Conservation (phyloP, 2,329 filamentous ascomycete genomes). For the Teratosphaeria zuluensis region DNA sequence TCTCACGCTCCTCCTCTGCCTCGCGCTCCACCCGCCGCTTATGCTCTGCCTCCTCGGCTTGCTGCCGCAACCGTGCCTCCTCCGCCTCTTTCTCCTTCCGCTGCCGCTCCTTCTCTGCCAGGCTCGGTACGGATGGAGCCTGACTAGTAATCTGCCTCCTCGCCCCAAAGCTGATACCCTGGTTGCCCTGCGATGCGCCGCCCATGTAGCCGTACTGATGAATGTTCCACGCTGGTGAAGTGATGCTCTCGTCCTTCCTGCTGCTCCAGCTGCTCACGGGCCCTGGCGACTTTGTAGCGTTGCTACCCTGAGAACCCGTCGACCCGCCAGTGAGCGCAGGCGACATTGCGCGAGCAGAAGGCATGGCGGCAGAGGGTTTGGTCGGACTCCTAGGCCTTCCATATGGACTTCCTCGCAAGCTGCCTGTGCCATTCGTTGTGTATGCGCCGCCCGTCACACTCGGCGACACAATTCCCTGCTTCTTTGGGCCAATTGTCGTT, state of each 20-base stretch:
- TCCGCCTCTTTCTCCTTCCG: constrained; percentile 47
- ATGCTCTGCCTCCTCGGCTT: constrained; percentile 45
- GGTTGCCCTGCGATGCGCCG: constrained; percentile 88
- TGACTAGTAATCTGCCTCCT: constrained; percentile 85
- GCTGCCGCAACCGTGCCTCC: constrained; percentile 40
- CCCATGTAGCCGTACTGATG: constrained; percentile 98
- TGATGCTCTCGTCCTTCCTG: constrained; percentile 67
- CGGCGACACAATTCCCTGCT: constrained; percentile 37
- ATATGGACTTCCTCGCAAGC: constrained; percentile 6
- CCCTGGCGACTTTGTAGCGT: constrained; percentile 38
- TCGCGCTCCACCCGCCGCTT: constrained; percentile 41
- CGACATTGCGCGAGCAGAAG: constrained; percentile 30
- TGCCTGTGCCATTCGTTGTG: constrained; percentile 8
- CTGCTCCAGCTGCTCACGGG: constrained; percentile 87
- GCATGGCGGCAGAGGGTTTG: constrained; percentile 20
- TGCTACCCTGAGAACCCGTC: constrained; percentile 49
- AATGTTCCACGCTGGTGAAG: constrained; percentile 93
- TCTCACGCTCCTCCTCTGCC: constrained; percentile 53
- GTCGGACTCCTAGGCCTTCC: constrained; percentile 15
- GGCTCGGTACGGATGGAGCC: constrained; percentile 65
- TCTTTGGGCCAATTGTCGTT: constrained; percentile 60
- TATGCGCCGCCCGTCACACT: constrained; percentile 10
- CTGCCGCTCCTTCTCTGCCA: constrained; percentile 74
- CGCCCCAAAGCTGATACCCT: constrained; percentile 85
- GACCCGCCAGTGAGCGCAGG: constrained; percentile 42